Percentiles rank a stretch among this genome's conserved stretches.
Evolutionary conservation across 2,329 filamentous ascomycete species (phyloP).

Genomic region (Cytospora schulzeri): DNA sequence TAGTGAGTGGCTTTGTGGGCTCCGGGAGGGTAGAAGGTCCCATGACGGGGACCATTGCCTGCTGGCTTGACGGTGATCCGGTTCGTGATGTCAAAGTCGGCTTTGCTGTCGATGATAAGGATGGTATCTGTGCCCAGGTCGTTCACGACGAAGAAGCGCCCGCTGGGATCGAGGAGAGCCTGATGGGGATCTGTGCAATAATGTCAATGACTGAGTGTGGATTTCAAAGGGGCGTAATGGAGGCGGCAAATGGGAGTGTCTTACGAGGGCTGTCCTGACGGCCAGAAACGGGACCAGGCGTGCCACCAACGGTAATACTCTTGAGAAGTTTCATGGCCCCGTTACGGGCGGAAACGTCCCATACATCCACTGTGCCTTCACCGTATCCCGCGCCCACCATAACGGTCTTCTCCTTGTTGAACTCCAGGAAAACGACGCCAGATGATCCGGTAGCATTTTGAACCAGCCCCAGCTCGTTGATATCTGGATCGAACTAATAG

Average conservation of each 20-base stretch:
- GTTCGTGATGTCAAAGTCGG: conserved; percentile 43
- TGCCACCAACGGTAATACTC: conserved; percentile 32
- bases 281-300: conserved; percentile 30
- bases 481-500: conserved; percentile 37
- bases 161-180: conserved; percentile 50
- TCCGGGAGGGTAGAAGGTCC: conserved; percentile 47
- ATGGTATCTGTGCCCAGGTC: conserved; percentile 54
- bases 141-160: conserved; percentile 51
- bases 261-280: conserved; percentile 34
- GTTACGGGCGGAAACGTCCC: conserved; percentile 19
- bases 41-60: conserved; percentile 54
- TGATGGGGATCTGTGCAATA: conserved; percentile 45
- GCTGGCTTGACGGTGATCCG: conserved; percentile 38
- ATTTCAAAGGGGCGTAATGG: not conserved
- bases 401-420: conserved; percentile 47
- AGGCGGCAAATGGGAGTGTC: not conserved
- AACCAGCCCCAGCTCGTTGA: conserved; percentile 36
- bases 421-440: conserved; percentile 51
- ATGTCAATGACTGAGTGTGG: not conserved
- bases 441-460: conserved; percentile 39
- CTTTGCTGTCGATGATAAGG: conserved; percentile 48
- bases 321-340: conserved; percentile 24
- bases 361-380: conserved; percentile 24
- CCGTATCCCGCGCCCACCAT: conserved; percentile 38
- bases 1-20: conserved; percentile 45